Evolutionary conservation across 768 basidiomycete species (phyloP).

Genomic region (Dioszegia crocea): DNA sequence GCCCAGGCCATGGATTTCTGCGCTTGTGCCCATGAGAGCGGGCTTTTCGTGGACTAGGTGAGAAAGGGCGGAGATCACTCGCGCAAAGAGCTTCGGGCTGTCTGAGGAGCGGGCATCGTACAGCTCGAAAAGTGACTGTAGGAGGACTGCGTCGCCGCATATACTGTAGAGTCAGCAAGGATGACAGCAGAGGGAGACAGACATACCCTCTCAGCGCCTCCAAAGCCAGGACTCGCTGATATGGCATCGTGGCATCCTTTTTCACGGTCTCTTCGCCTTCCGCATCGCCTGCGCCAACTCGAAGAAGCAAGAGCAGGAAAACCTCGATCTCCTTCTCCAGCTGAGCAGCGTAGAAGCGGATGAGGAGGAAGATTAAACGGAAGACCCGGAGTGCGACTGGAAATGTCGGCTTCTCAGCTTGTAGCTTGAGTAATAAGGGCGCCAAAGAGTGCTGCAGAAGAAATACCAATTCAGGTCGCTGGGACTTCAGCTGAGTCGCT

Average conservation of each 20-base stretch:
- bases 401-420: slow-evolving; percentile 74
- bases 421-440: slow-evolving; percentile 76
- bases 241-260: slow-evolving; percentile 55
- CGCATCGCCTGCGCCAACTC: slow-evolving; percentile 52
- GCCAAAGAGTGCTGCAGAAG: slow-evolving; percentile 87
- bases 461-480: slow-evolving; percentile 78
- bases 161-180: slow-evolving; percentile 28
- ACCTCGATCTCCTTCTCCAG: slow-evolving; percentile 79
- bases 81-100: slow-evolving; percentile 48
- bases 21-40: slow-evolving; percentile 66
- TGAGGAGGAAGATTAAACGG: slow-evolving; percentile 84
- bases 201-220: slow-evolving; percentile 75
- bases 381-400: slow-evolving; percentile 85
- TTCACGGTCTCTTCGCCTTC: slow-evolving; percentile 31
- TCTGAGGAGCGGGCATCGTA: slow-evolving; percentile 23
- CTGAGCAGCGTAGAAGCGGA: slow-evolving; percentile 83
- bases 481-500: background rate
- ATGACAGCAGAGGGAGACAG: background rate
- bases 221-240: slow-evolving; percentile 88
- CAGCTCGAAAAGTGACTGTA: slow-evolving; percentile 33
- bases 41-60: slow-evolving; percentile 86
- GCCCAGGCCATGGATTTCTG: slow-evolving; percentile 79
- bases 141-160: slow-evolving; percentile 38
- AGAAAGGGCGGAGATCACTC: slow-evolving; percentile 76
- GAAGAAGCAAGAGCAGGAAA: slow-evolving; percentile 62